Evolutionary conservation across 1,139 yeast species (phyloP).

Genomic region (Maudiozyma humilis): DNA sequence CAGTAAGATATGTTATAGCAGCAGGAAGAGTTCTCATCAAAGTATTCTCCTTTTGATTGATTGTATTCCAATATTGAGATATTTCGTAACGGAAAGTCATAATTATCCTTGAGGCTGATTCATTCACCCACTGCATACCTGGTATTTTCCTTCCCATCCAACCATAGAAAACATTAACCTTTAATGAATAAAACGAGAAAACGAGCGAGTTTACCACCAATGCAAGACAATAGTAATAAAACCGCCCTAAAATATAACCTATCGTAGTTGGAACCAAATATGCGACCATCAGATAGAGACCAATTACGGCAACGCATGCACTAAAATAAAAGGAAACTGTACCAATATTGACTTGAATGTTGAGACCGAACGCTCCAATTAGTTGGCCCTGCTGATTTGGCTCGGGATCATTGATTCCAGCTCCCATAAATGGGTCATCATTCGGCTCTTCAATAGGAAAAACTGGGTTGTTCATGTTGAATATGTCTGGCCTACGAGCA

Average conservation of each 20-base stretch:
- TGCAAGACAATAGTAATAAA: conserved; percentile 7
- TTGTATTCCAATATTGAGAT: background rate
- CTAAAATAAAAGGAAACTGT: conserved; percentile 24
- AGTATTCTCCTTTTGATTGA: conserved; percentile 12
- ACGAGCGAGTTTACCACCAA: background rate
- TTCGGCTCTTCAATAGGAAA: background rate
- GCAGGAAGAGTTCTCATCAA: conserved; percentile 34
- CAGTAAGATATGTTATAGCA: conserved; percentile 41
- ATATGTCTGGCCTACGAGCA: no score
- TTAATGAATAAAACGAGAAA: conserved; percentile 10
- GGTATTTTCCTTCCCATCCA: conserved; percentile 9
- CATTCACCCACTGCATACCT: conserved; percentile 2
- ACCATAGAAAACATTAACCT: conserved; percentile 5
- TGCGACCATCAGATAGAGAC: conserved; percentile 39
- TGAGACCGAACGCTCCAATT: conserved; percentile 21
- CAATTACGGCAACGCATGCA: conserved; percentile 38
- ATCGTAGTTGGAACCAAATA: conserved; percentile 50
- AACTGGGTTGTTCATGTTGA: background rate
- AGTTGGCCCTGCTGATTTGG: conserved; percentile 8
- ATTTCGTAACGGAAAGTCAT: background rate
- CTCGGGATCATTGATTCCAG: conserved; percentile 1
- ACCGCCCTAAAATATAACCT: conserved; percentile 33
- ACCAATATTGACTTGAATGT: conserved; percentile 20
- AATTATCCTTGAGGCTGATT: background rate
- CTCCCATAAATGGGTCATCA: background rate